Evolutionary conservation across 108 stramenopile genomes (phyloP).

Genomic region (Cyclotella sp.): DNA sequence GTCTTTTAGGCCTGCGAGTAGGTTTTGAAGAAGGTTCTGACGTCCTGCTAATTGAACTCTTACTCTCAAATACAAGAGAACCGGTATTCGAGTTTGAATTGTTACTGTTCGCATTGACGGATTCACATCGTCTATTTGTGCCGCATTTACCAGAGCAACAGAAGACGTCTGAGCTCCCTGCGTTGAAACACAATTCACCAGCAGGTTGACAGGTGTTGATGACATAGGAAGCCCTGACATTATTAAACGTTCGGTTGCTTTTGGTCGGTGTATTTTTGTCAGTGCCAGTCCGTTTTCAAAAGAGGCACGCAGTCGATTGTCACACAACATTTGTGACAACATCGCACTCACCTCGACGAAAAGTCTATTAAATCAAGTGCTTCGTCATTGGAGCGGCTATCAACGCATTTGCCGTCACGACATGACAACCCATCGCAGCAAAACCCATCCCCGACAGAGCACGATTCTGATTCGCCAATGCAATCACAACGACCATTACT

Average conservation of each 20-base stretch:
- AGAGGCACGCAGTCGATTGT: not conserved
- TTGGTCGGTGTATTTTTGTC: no score
- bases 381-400: not conserved
- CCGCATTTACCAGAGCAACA: constrained; percentile 35
- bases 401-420: constrained; percentile 15
- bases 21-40: not conserved
- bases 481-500: constrained; percentile 20
- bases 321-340: not conserved
- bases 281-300: no score
- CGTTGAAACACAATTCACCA: constrained; percentile 23
- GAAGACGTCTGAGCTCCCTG: constrained; percentile 16
- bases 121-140: constrained; percentile 18
- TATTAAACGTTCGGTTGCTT: no score
- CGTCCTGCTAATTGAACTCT: not conserved
- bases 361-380: not conserved
- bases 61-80: no score
- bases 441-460: constrained; percentile 20
- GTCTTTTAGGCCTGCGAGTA: constrained; percentile 3
- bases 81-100: constrained; percentile 2
- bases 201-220: constrained; percentile 9
- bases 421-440: constrained; percentile 26
- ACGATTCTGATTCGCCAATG: constrained; percentile 14
- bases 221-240: no score
- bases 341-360: not conserved
- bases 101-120: not conserved